Evolutionary conservation across 495 filamentous ascomycete genomes (phyloP), one percentile per base, ranked within the genome.

Genomic region (Hypoxylon fragiforme): DNA sequence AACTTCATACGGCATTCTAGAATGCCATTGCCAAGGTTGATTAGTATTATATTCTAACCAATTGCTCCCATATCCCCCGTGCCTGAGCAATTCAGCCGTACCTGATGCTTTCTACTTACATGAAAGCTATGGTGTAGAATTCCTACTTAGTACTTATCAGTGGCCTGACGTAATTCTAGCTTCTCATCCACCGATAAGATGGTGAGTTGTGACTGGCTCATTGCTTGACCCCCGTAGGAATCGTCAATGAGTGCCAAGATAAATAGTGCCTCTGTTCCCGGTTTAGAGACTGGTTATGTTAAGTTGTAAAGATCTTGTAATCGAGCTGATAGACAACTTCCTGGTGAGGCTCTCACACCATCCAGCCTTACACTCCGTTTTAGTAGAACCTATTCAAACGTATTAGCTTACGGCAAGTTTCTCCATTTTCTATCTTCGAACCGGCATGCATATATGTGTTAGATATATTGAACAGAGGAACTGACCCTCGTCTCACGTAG

Each of bases 121-220:
- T 9, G 24, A 28, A 28, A 38, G 21, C 26, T 52, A 20, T 38
- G 42, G 28, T 35, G 15, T 26, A 35, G 44, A 57, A 57, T 58
- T 50, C 42, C 34, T 35, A 36, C 40, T 47, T 9, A 4, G 24
- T 28, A 28, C 24, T 28, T 53, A 54, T 57, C 49, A 50, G 39
- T 49, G 38, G 24, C 52, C 64, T 67, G 64, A 67, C 64, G 64
- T 67, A 67, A 67, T 60, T 63, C 50, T 30, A 64, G 56, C 55
- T 61, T 46, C 59, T 57, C 47, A 62, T 57, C 53, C 24, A 18
- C 11, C 46, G 64, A 66, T 66, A 66, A 66, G 64, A 66, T 66
- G 56, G 15, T 9, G 26, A 15, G 45, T 32, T 54, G 24, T 43
- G 20, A 66, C 44, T 66, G 64, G 64, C 18, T 30, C 20, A 30